Conservation (phyloP, 2,329 filamentous ascomycete genomes). For the Xylaria sp. region DNA sequence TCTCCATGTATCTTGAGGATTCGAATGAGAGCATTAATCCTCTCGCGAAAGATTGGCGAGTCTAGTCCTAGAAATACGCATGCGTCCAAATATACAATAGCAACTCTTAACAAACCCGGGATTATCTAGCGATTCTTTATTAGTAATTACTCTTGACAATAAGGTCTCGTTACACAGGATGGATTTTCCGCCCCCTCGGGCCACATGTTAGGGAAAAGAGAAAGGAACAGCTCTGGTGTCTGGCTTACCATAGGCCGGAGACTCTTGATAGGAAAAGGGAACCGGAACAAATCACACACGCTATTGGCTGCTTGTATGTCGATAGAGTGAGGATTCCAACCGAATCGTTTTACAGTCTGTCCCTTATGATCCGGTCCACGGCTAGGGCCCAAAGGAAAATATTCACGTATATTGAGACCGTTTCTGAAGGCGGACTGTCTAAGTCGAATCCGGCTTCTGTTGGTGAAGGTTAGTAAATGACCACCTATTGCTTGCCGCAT, state of each 20-base stretch:
- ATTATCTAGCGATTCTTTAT: constrained; percentile 33
- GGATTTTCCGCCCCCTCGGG: not conserved
- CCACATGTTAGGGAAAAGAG: not conserved
- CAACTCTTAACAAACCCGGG: constrained; percentile 42
- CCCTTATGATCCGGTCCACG: constrained; percentile 44
- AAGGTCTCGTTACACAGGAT: too few relatives aligned
- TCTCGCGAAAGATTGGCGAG: constrained; percentile 47
- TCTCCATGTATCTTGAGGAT: constrained; percentile 49
- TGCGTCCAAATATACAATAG: constrained; percentile 48
- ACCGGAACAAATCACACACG: constrained; percentile 48
- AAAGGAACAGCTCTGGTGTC: not conserved
- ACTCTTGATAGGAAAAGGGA: constrained; percentile 45
- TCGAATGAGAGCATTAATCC: constrained; percentile 46
- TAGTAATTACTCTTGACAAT: not conserved
- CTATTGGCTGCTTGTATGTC: constrained; percentile 49
- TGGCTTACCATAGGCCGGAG: constrained; percentile 41
- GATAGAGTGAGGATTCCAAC: constrained; percentile 46
- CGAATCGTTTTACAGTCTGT: constrained; percentile 44
- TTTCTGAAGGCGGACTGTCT: constrained; percentile 42
- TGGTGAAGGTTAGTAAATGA: constrained; percentile 7
- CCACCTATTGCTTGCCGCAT: not conserved
- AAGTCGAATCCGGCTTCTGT: constrained; percentile 45
- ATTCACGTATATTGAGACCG: constrained; percentile 46
- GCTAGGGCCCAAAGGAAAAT: constrained; percentile 45
- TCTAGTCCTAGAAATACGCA: constrained; percentile 49